Percentiles rank a stretch among this genome's conserved stretches.
Conservation (phyloP, 768 basidiomycete species). For the Exsudoporus frostii region DNA sequence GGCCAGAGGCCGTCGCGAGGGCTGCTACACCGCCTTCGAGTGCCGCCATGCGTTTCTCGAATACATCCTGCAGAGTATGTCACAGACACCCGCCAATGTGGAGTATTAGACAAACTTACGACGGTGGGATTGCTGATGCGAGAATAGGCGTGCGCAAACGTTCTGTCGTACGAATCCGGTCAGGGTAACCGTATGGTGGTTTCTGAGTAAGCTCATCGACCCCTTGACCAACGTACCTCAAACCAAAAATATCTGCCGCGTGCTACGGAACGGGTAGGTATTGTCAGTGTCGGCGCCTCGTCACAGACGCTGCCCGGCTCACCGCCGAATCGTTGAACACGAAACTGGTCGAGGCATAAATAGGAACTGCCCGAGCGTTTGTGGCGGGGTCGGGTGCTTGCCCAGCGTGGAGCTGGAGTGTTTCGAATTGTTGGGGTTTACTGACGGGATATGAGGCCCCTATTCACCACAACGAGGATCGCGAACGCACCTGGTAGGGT, state of each 20-base stretch:
- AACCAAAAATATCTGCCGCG: slow-evolving; percentile 11
- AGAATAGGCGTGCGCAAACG: slow-evolving; percentile 10
- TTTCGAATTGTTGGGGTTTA: slow-evolving; percentile 58
- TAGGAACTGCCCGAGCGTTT: slow-evolving; percentile 73
- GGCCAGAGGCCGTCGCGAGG: slow-evolving; percentile 70
- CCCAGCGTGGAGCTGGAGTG: slow-evolving; percentile 77
- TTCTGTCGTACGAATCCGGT: slow-evolving; percentile 1
- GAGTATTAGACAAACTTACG: not conserved
- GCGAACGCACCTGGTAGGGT: slow-evolving; percentile 2
- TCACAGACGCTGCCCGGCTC: slow-evolving; percentile 27
- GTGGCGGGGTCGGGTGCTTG: slow-evolving; percentile 59
- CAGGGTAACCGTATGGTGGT: too few species aligned
- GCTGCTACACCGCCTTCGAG: slow-evolving; percentile 80
- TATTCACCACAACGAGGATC: not conserved
- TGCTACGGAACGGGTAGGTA: not conserved
- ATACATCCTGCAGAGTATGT: slow-evolving; percentile 53
- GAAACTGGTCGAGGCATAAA: slow-evolving; percentile 71
- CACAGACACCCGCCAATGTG: not conserved
- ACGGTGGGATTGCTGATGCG: slow-evolving; percentile 23
- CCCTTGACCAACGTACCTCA: slow-evolving; percentile 4
- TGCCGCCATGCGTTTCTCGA: slow-evolving; percentile 75
- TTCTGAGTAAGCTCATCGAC: not conserved
- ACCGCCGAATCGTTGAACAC: slow-evolving; percentile 61
- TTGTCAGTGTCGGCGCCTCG: not conserved
- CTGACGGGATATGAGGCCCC: not conserved